phyloP scores from a whole-genome alignment of 192 early-diverging fungal genomes.

The Podila epigama region DNA sequence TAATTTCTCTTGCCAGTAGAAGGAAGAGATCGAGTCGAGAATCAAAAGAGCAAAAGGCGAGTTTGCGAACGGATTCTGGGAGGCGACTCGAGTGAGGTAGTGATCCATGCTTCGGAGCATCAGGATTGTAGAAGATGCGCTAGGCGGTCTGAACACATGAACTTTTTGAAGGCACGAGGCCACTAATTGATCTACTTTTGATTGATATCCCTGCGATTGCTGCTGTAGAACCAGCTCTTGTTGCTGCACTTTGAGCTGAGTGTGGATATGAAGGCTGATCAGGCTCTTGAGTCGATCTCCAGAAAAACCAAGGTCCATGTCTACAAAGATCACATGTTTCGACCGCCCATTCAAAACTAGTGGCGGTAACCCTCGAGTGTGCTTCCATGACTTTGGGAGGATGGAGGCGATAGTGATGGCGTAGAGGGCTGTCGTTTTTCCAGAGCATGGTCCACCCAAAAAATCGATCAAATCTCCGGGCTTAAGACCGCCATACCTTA shows the following conservation, averaged over 20 bases:
- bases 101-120: conserved; percentile 26
- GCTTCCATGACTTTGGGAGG: conserved; percentile 28
- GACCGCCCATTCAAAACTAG: conserved; percentile 7
- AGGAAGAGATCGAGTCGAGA: conserved; percentile 32
- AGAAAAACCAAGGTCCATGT: conserved; percentile 30
- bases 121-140: conserved; percentile 20
- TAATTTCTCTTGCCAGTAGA: conserved; percentile 36
- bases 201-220: conserved; percentile 1
- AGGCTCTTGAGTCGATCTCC: conserved; percentile 2
- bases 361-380: conserved; percentile 8
- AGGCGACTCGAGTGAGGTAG: conserved; percentile 1
- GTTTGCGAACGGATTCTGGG: not conserved
- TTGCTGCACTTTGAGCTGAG: not conserved
- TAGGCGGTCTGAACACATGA: conserved; percentile 35
- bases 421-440: conserved; percentile 34
- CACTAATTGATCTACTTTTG: conserved; percentile 21
- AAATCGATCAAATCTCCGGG: conserved; percentile 43
- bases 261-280: conserved; percentile 6
- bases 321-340: conserved; percentile 24
- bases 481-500: conserved; percentile 2
- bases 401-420: conserved; percentile 37
- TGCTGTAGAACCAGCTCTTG: not conserved
- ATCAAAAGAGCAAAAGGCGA: conserved; percentile 23
- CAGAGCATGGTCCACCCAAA: conserved; percentile 14
- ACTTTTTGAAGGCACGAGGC: conserved; percentile 23